Evolutionary conservation across 352 stramenopile genomes (phyloP).

Genomic region (Pythium monospermum): DNA sequence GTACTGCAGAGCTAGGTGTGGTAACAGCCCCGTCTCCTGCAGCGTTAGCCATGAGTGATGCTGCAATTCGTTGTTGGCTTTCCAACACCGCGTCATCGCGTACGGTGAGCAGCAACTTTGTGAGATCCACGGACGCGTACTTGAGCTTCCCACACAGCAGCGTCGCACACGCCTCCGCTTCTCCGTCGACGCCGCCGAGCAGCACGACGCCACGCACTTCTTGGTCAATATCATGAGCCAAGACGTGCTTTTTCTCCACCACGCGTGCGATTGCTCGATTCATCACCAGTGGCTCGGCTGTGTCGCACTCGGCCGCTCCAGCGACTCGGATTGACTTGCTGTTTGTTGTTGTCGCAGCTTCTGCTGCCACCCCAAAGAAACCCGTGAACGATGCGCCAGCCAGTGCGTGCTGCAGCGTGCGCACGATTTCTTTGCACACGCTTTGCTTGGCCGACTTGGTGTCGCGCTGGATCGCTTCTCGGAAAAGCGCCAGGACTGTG

Average conservation of each 20-base stretch:
- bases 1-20: neutral
- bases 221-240: slow-evolving; percentile 38
- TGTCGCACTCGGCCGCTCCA: neutral
- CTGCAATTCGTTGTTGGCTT: neutral
- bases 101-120: slow-evolving; percentile 19
- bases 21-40: neutral
- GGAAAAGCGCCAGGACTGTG: slow-evolving; percentile 36
- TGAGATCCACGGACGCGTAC: slow-evolving; percentile 43
- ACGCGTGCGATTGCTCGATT: slow-evolving; percentile 9
- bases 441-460: slow-evolving; percentile 55
- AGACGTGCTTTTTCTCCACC: slow-evolving; percentile 15
- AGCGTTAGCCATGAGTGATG: neutral
- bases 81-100: slow-evolving; percentile 12
- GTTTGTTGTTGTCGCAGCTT: neutral
- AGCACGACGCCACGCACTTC: slow-evolving; percentile 44
- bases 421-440: slow-evolving; percentile 48
- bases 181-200: slow-evolving; percentile 31
- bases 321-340: neutral
- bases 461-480: slow-evolving; percentile 43
- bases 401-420: slow-evolving; percentile 7
- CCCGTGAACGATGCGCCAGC: neutral
- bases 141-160: slow-evolving; percentile 36
- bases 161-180: slow-evolving; percentile 33
- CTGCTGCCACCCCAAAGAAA: too few species aligned
- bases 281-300: neutral